Conservation (phyloP, 176 grass and related monocot species). For the Elaeis guineensis region DNA sequence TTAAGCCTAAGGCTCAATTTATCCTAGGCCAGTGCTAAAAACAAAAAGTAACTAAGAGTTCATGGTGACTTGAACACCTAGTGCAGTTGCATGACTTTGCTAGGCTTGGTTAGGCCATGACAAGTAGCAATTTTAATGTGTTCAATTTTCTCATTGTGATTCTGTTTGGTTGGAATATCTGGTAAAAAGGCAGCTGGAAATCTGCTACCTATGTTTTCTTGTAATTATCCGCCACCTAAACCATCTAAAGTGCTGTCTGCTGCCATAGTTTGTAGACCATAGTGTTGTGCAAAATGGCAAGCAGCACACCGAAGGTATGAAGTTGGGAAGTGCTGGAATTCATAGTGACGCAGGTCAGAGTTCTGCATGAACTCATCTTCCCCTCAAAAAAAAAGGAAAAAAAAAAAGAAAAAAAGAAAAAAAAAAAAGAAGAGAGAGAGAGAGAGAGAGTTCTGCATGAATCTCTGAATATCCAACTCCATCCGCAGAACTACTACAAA, state of each 20-base stretch:
- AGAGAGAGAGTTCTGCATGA: no score
- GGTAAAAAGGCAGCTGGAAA: no score
- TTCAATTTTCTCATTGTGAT: constrained; percentile 36
- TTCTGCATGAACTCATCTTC: constrained; percentile 55
- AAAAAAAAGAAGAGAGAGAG: no score
- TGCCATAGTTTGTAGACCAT: constrained; percentile 75
- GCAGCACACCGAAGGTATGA: constrained; percentile 91
- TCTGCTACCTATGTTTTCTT: constrained; percentile 35
- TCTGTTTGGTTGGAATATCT: not conserved
- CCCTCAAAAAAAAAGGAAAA: no score
- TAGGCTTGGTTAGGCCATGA: constrained; percentile 52
- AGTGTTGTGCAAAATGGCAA: constrained; percentile 95
- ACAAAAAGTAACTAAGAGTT: no score
- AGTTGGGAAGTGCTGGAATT: constrained; percentile 87
- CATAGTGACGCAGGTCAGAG: constrained; percentile 70
- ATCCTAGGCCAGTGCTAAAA: no score
- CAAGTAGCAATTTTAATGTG: constrained; percentile 71
- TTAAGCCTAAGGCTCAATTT: no score
- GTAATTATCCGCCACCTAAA: constrained; percentile 66
- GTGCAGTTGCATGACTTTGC: constrained; percentile 35
- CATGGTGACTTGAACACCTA: not conserved
- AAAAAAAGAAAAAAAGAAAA: no score
- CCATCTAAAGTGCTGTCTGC: constrained; percentile 64
- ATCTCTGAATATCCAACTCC: constrained; percentile 80
- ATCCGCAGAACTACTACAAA: constrained; percentile 63